Conservation (phyloP, 2,329 filamentous ascomycete species). For the Penicillium sp. region DNA sequence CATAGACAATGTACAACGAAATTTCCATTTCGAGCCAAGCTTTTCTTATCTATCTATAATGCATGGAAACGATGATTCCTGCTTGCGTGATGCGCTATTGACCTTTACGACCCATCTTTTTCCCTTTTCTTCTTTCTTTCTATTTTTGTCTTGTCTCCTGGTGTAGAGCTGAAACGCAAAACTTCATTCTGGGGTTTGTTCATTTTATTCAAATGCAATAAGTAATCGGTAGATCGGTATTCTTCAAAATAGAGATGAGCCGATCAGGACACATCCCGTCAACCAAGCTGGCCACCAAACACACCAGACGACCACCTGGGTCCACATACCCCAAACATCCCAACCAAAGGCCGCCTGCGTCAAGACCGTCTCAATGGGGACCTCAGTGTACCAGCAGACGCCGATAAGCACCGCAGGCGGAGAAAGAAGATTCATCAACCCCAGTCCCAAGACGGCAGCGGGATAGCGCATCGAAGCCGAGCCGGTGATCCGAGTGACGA, state of each 20-base stretch:
- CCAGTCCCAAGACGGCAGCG: constrained; percentile 37
- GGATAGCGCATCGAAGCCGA: constrained; percentile 18
- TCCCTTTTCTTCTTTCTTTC: too few relatives aligned
- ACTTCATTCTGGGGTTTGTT: neutral
- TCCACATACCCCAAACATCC: constrained; percentile 85
- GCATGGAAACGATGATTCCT: constrained; percentile 15
- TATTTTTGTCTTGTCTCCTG: neutral
- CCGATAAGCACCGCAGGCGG: constrained; percentile 53
- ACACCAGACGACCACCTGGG: constrained; percentile 83
- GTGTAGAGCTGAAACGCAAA: neutral
- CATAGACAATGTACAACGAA: constrained; percentile 43
- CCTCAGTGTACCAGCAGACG: constrained; percentile 44
- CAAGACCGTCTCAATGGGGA: constrained; percentile 54
- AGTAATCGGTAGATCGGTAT: too few relatives aligned
- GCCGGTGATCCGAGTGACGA: constrained; percentile 42
- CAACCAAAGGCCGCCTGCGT: constrained; percentile 75
- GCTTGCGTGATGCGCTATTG: neutral
- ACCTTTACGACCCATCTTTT: too few relatives aligned
- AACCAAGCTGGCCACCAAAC: constrained; percentile 95
- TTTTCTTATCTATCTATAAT: constrained; percentile 17
- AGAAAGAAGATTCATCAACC: constrained; percentile 55
- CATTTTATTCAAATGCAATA: too few relatives aligned
- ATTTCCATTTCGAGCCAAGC: constrained; percentile 1
- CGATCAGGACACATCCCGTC: constrained; percentile 44
- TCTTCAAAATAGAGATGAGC: constrained; percentile 29